These are phyloP conservation scores for Solanum aculeatissimum DNA, from an alignment of 305 asterid genomes.

Conservation along the genomic window DNA sequence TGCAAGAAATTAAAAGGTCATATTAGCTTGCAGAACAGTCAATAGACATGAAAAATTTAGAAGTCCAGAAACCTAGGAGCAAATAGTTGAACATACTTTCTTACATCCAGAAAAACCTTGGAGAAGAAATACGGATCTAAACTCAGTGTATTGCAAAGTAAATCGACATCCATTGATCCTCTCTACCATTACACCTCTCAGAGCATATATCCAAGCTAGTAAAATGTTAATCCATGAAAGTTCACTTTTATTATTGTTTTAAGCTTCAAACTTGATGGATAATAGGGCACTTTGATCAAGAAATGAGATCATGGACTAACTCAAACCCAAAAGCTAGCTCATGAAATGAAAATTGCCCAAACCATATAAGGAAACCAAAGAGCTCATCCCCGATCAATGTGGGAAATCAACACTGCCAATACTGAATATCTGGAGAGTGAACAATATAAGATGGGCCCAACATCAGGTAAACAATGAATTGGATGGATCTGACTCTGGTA, in stretches of 20 bases:
- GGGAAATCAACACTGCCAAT: not conserved
- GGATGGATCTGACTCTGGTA: not conserved
- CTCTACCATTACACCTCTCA: not conserved
- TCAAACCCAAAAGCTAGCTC: not conserved
- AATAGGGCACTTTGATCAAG: not conserved
- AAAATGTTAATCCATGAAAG: not conserved
- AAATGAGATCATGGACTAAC: not conserved
- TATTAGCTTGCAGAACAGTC: not conserved
- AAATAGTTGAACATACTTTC: not conserved
- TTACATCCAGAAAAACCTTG: not conserved
- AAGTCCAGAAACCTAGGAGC: not conserved
- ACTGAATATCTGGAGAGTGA: not conserved
- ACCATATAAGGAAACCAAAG: too few relatives aligned
- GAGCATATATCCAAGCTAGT: not conserved
- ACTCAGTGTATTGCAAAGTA: not conserved
- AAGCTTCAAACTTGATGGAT: not conserved
- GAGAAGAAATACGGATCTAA: not conserved
- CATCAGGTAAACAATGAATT: not conserved
- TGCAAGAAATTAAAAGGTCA: not conserved
- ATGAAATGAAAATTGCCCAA: too few relatives aligned
- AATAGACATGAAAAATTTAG: not conserved
- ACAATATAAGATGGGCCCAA: not conserved
- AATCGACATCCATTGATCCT: not conserved
- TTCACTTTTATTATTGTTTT: not conserved
- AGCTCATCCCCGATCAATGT: too few relatives aligned